A percentile compares a stretch with the other conserved stretches of the same genome.
These are phyloP conservation scores for Leccinum subgranulosum DNA, from an alignment of 768 basidiomycete genomes.

Conservation along the genomic window DNA sequence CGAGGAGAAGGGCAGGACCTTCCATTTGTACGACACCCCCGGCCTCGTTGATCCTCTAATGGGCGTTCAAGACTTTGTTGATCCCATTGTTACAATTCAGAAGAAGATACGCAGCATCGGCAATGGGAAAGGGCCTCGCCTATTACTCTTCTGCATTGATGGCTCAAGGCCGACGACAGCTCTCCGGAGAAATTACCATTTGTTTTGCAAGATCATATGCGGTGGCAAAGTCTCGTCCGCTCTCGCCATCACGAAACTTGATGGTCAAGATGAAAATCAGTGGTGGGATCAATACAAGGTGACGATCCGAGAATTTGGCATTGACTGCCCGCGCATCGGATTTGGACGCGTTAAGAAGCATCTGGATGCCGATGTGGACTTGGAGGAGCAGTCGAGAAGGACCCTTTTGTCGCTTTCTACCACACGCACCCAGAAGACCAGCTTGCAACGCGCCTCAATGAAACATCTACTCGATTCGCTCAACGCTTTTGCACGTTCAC, in stretches of 20 bases:
- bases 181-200: constrained; percentile 24
- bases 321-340: constrained; percentile 29
- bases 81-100: constrained; percentile 24
- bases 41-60: constrained; percentile 30
- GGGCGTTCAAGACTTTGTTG: constrained; percentile 15
- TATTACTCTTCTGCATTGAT: constrained; percentile 32
- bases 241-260: constrained; percentile 30
- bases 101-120: constrained; percentile 31
- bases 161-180: constrained; percentile 24
- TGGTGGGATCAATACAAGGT: constrained; percentile 35
- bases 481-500: constrained; percentile 8
- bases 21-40: constrained; percentile 32
- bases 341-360: constrained; percentile 28
- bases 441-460: constrained; percentile 10
- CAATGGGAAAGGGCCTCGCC: constrained; percentile 24
- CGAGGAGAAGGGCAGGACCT: constrained; percentile 16
- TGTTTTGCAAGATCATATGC: constrained; percentile 29
- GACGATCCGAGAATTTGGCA: constrained; percentile 10
- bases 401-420: constrained; percentile 21
- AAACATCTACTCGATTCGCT: constrained; percentile 3
- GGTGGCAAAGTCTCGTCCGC: constrained; percentile 26
- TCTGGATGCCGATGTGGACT: constrained; percentile 13
- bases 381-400: constrained; percentile 26
- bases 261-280: constrained; percentile 22
- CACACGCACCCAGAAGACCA: constrained; percentile 1